These are phyloP conservation scores for Candida glucosophila DNA, from an alignment of 1,139 yeast species.

Conservation along the genomic window DNA sequence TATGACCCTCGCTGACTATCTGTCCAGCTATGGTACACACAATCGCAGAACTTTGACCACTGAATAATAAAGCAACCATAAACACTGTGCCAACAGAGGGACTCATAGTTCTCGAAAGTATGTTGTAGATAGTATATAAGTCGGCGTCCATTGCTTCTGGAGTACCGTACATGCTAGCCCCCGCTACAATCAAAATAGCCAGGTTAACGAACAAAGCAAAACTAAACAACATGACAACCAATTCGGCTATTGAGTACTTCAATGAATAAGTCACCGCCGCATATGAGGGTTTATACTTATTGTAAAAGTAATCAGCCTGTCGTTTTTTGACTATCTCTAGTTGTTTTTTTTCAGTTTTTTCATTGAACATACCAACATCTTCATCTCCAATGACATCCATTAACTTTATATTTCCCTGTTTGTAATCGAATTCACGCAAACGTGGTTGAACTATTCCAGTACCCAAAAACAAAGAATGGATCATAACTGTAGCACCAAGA, in stretches of 20 bases:
- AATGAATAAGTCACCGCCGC: constrained; percentile 58
- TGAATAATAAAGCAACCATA: constrained; percentile 64
- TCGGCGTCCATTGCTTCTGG: constrained; percentile 67
- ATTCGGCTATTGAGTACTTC: constrained; percentile 58
- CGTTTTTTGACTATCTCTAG: constrained; percentile 8
- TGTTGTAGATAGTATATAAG: constrained; percentile 57
- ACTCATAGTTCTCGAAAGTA: constrained; percentile 48
- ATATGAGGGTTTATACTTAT: constrained; percentile 53
- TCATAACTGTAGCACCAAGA: constrained; percentile 81
- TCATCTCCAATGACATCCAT: constrained; percentile 10
- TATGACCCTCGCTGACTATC: constrained; percentile 76
- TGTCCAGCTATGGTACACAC: constrained; percentile 87
- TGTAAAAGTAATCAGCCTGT: constrained; percentile 28
- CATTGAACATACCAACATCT: constrained; percentile 1
- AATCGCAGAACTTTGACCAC: constrained; percentile 80
- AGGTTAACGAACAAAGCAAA: constrained; percentile 74
- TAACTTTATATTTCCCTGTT: constrained; percentile 29
- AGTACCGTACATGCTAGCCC: constrained; percentile 59
- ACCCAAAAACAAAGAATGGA: constrained; percentile 68
- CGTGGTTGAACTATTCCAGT: constrained; percentile 72
- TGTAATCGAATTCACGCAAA: constrained; percentile 50
- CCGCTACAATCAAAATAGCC: constrained; percentile 70
- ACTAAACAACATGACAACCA: constrained; percentile 58
- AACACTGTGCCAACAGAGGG: constrained; percentile 73
- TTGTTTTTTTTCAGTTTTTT: too few species aligned